Evolutionary conservation across 257 asterid genomes (phyloP).

Genomic region (Perilla frutescens): DNA sequence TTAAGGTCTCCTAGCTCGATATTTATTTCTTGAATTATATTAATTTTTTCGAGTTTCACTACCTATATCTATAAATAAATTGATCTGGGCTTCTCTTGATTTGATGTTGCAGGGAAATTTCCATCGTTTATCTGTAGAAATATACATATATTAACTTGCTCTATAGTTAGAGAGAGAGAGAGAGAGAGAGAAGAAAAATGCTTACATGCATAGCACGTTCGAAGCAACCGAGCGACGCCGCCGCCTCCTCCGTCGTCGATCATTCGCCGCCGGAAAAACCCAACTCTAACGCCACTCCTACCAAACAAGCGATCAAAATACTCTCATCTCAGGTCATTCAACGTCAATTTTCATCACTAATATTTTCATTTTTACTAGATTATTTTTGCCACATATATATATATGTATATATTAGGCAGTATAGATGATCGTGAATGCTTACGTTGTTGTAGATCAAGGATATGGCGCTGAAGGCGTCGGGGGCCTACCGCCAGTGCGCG

Average conservation of each 20-base stretch:
- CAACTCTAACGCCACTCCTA: constrained; percentile 46
- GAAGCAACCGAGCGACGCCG: constrained; percentile 65
- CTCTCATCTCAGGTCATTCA: constrained; percentile 74
- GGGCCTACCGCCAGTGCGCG: constrained; percentile 75
- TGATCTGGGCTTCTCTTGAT: not conserved
- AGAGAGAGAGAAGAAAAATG: constrained; percentile 45
- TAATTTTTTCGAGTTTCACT: not conserved
- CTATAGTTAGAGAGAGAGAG: not conserved
- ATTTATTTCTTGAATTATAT: not conserved
- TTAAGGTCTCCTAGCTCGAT: constrained; percentile 12
- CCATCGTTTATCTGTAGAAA: not conserved
- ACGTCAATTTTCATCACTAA: not conserved
- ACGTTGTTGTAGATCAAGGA: constrained; percentile 64
- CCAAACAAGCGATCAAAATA: constrained; percentile 60
- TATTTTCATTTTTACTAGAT: not conserved
- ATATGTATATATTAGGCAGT: not conserved
- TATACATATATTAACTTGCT: not conserved
- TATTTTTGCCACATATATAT: too few species aligned
- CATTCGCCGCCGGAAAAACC: constrained; percentile 35
- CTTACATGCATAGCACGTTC: constrained; percentile 93
- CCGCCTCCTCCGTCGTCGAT: constrained; percentile 37
- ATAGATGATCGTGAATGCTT: not conserved
- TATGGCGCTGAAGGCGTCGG: constrained; percentile 92
- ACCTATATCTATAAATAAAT: not conserved
- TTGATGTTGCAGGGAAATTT: not conserved